Evolutionary conservation across 2,329 filamentous ascomycete species (phyloP), one percentile per base, ranked within the genome.

Genomic region (Pseudocercospora crystallina): DNA sequence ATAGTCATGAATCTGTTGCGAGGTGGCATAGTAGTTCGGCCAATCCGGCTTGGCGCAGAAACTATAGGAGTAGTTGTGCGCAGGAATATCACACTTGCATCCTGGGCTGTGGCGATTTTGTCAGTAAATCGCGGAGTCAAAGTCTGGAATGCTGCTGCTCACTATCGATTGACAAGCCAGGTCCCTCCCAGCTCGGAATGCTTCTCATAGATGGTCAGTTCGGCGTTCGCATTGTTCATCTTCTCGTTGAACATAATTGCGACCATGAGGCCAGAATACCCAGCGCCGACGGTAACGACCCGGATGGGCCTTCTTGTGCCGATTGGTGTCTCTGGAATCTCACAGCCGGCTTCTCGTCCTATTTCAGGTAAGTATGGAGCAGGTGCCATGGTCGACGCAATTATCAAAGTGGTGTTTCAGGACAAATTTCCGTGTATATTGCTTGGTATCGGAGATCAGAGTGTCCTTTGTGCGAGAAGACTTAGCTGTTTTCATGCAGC

Each of bases 1-100:
- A 50, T 76, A 75, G 41, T 72, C 69, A 31, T 73, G 62, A 5
- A 59, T 54, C 31, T 59, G 51, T 26, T 29, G 45, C 3, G 48
- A 50, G 15, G 38, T 44, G 12, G 44, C 48, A 30, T 52, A 54
- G 33, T 49, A 49, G 12, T 39, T 17, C 1, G 37, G 42, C 54
- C 54, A 52, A 10, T 47, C 33, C 12, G 53, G 49, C 30, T 56
- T 53, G 2, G 49, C 34, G 39, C 38, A 44, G 34, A 52, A 52
- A 7, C 44, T 35, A 2, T 48, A 52, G 1, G 35, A 29, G 30
- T 52, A 52, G 13, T 43, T 41, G 31, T 54, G 32, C 7, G 47
- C 43, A 3, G 56, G 56, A 11, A 58, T 51, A 31, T 58, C 55
- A 20, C 56, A 58, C 10, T 53, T 53, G 2, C 52, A 43, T 5